Evolutionary conservation across 805 yeast species (phyloP).

Genomic region (Wickerhamomyces hampshirensis): DNA sequence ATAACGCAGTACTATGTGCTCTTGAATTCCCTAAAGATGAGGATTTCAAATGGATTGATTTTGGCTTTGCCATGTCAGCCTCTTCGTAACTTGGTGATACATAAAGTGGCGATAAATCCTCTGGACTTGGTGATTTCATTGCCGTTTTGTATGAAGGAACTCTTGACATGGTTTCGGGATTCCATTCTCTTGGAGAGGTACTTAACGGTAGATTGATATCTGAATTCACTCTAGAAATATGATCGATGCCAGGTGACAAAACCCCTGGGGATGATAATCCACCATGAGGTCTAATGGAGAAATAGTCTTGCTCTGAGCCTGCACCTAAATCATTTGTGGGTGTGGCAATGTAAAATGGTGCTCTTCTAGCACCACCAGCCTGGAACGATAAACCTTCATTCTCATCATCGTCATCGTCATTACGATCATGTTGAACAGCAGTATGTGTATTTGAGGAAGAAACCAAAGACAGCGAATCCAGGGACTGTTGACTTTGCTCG

Average conservation of each 20-base stretch:
- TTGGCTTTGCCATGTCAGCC: conserved; percentile 19
- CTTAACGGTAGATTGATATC: conserved; percentile 25
- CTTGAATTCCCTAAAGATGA: conserved; percentile 24
- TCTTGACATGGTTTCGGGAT: conserved; percentile 44
- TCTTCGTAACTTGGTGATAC: conserved; percentile 20
- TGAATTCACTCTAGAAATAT: conserved; percentile 58
- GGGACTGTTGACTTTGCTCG: conserved; percentile 29
- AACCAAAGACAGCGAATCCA: conserved; percentile 18
- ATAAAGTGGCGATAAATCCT: conserved; percentile 70
- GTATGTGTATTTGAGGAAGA: too few species aligned
- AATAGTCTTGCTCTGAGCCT: conserved; percentile 30
- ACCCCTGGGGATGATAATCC: conserved; percentile 35
- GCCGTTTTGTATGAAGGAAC: conserved; percentile 90
- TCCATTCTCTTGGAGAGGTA: conserved; percentile 31
- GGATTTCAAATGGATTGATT: conserved; percentile 23
- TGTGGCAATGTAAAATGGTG: conserved; percentile 21
- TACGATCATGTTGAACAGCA: conserved; percentile 1
- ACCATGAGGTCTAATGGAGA: conserved; percentile 20
- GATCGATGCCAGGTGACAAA: conserved; percentile 48
- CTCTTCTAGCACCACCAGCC: conserved; percentile 2
- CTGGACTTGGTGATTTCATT: conserved; percentile 46
- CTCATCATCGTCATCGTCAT: conserved; percentile 21
- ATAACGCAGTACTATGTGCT: conserved; percentile 22
- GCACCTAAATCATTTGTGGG: conserved; percentile 19
- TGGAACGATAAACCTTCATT: conserved; percentile 19